Base-by-base conservation (phyloP, 495 filamentous ascomycete genomes). In the Penicillium manginii region DNA sequence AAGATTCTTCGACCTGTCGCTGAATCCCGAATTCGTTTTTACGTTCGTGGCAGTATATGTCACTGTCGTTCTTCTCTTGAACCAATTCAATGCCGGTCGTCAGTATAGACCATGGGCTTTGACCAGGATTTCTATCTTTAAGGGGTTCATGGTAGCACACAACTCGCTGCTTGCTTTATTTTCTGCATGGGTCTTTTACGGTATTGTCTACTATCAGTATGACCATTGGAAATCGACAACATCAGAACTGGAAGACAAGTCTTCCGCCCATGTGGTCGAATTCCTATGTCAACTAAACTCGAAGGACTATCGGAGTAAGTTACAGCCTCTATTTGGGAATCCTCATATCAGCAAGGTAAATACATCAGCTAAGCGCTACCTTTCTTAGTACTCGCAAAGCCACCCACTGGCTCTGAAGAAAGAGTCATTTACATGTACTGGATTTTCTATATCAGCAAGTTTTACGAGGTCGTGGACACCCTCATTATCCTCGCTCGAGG, bases 371-470 rank as follows among this genome's bases (percentile, higher is more conserved):
- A 29, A 29, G 0, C 26, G 9, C 9, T 8, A 8, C 2, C 26
- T 8, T 1, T 8, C 9, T 29, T 29, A 64, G 62, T 60, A 5
- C 50, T 51, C 9, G 39, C 33, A 9, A 35, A 40, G 6, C 35
- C 40, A 5, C 57, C 33, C 17, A 49, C 46, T 22, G 33, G 53
- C 2, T 52, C 32, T 31, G 55, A 58, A 39, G 54, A 26, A 26
- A 55, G 62, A 43, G 32, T 23, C 31, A 29, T n/a, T 29, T 65
- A 65, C 32, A 7, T 65, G 3, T 89, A 88, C 69, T 96, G 91
- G 91, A 71, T 90, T 48, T 96, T 96, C 78, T 96, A 96, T 69
- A 78, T 96, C 52, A 91, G 87, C 81, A 96, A 96, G 76, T 92
- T 93, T 74, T 96, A 96, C 73, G 92, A 96, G 72, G 88, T 94